phyloP scores from a whole-genome alignment of 2,329 filamentous ascomycete genomes.

The Polytolypa hystricis region DNA sequence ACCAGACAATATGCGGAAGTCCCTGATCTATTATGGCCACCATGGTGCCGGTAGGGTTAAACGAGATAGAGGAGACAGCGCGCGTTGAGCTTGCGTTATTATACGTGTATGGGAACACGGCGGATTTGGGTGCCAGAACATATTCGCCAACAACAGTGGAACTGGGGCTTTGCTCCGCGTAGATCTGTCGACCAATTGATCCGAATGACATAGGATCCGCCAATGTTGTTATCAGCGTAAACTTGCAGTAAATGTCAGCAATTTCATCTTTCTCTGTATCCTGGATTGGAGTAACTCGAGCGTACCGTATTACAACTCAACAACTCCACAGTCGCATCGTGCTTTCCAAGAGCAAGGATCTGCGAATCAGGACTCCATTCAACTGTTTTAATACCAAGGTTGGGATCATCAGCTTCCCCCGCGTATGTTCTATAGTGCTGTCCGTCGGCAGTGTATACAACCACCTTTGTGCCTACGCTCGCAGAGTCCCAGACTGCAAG shows the following conservation, averaged over 20 bases:
- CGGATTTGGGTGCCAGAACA: conserved; percentile 27
- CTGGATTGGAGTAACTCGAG: not conserved
- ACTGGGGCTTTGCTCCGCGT: conserved; percentile 26
- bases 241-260: conserved; percentile 6
- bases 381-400: conserved; percentile 41
- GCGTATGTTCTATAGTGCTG: conserved; percentile 45
- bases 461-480: conserved; percentile 39
- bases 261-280: not conserved
- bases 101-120: conserved; percentile 22
- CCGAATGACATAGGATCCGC: conserved; percentile 23
- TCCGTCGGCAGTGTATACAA: conserved; percentile 49
- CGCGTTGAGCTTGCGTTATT: conserved; percentile 20
- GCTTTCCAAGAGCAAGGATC: conserved; percentile 39
- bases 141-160: conserved; percentile 22
- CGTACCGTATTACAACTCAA: conserved; percentile 33
- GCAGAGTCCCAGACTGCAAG: conserved; percentile 47
- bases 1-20: conserved; percentile 35
- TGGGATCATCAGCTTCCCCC: conserved; percentile 30
- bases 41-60: conserved; percentile 26
- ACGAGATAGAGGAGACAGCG: conserved; percentile 30
- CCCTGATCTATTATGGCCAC: conserved; percentile 30
- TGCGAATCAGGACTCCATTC: conserved; percentile 43
- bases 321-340: conserved; percentile 40
- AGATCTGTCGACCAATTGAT: conserved; percentile 21
- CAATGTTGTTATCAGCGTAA: conserved; percentile 22